Base-by-base conservation (phyloP, 2,329 filamentous ascomycete species). In the Colletotrichum chrysophilum region DNA sequence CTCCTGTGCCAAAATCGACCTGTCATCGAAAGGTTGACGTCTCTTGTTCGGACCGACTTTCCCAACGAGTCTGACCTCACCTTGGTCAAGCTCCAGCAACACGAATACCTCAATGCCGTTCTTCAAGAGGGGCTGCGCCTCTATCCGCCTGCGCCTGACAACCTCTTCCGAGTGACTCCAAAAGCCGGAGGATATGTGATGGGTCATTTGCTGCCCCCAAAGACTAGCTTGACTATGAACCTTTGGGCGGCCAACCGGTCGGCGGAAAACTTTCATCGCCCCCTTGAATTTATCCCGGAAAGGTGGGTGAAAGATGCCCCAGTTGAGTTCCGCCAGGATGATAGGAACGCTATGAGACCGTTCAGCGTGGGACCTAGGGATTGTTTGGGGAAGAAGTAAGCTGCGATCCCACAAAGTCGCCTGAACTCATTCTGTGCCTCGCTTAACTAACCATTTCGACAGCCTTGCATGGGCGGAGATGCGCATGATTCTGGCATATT, bases 151-250 rank as follows among this genome's bases (percentile, higher is more conserved):
- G 43, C 43, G 10, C 43, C 43, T 2, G 43, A 52, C n/a, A 52
- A 52, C 3, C 43, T 52, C n/a, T 52, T 52, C 12, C 43, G 43
- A 0, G 43, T 52, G n/a, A 52, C 43, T 3, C 43, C n/a, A 4
- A 0, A 52, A 7, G 7, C 10, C 10, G 43, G n/a, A 21, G 43
- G 43, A 21, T 13, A 13, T 21, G 43, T 52, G n/a, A 52, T 52
- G 43, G 43, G 43, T 24, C 0, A 52, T 7, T 13, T 3, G n/a
- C 1, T 52, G 0, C 43, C 43, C 10, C n/a, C n/a, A 7, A 52
- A 52, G 43, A 52, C 43, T 13, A 52, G 43, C 43, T 8, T 52
- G 0, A 52, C 43, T 0, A 1, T 52, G 5, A 52, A 52, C 4
- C 43, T 52, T 7, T 52, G 43, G 43, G n/a, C 43, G 0, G n/a